Percentiles rank a stretch among this genome's conserved stretches.
These are phyloP conservation scores for Suillus weaverae DNA, from an alignment of 768 basidiomycete species.

Conservation along the genomic window DNA sequence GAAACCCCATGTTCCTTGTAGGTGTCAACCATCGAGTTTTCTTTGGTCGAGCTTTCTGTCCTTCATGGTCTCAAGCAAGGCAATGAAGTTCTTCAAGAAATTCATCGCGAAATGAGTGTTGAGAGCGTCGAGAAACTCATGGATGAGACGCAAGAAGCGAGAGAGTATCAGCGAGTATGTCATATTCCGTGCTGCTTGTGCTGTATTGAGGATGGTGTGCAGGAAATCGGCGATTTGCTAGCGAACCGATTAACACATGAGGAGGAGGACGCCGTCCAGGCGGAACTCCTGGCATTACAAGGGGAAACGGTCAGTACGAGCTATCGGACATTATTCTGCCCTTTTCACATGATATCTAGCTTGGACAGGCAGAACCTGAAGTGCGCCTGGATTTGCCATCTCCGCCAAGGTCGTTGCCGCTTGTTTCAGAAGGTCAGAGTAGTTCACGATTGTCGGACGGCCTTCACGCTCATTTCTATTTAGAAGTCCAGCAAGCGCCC, in stretches of 20 bases:
- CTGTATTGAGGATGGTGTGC: slow-evolving; percentile 6
- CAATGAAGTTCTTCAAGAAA: slow-evolving; percentile 88
- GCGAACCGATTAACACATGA: slow-evolving; percentile 79
- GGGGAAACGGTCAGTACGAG: slow-evolving; percentile 48
- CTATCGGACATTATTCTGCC: not conserved
- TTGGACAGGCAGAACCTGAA: slow-evolving; percentile 29
- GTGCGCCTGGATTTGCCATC: slow-evolving; percentile 48
- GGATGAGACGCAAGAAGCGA: slow-evolving; percentile 90
- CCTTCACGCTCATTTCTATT: slow-evolving; percentile 7
- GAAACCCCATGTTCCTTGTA: slow-evolving; percentile 30
- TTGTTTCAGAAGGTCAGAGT: slow-evolving; percentile 35
- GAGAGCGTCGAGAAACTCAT: slow-evolving; percentile 93
- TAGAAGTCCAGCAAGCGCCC: slow-evolving; percentile 7
- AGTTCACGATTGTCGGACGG: slow-evolving; percentile 1
- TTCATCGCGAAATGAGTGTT: slow-evolving; percentile 90
- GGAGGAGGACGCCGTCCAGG: slow-evolving; percentile 92
- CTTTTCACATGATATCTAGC: slow-evolving; percentile 23
- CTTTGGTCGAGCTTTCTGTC: slow-evolving; percentile 89
- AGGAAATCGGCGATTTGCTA: slow-evolving; percentile 93
- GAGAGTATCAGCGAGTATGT: slow-evolving; percentile 84
- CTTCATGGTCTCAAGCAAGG: slow-evolving; percentile 92
- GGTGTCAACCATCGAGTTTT: slow-evolving; percentile 97
- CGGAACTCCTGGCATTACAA: slow-evolving; percentile 74
- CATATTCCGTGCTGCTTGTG: not conserved
- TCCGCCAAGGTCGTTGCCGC: slow-evolving; percentile 49